Evolutionary conservation across 1,139 yeast genomes (phyloP).

Genomic region (Blastobotrys arbuscula): DNA sequence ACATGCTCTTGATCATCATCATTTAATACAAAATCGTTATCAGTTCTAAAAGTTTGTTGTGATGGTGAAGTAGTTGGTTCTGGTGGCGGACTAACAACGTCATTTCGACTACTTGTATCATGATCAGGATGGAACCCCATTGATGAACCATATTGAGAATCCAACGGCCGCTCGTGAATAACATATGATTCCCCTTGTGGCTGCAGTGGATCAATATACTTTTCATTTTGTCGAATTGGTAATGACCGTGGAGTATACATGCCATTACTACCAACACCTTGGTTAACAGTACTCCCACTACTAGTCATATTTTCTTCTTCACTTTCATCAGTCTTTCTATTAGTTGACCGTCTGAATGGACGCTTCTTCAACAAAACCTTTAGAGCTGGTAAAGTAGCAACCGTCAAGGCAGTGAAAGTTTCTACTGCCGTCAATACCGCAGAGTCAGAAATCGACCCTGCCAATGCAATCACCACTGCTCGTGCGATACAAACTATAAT

Average conservation of each 20-base stretch:
- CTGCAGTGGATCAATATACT: slow-evolving; percentile 2
- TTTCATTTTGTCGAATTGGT: slow-evolving; percentile 11
- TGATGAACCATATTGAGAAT: no score
- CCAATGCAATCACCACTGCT: slow-evolving; percentile 23
- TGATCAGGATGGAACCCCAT: background rate
- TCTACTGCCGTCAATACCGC: slow-evolving; percentile 31
- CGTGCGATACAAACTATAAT: slow-evolving; percentile 27
- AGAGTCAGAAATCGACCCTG: slow-evolving; percentile 23
- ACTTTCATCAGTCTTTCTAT: slow-evolving; percentile 14
- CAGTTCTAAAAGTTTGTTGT: slow-evolving; percentile 3
- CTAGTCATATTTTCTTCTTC: slow-evolving; percentile 11
- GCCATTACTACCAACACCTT: background rate
- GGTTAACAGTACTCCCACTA: slow-evolving; percentile 1
- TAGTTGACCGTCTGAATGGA: slow-evolving; percentile 11
- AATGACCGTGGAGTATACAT: slow-evolving; percentile 11
- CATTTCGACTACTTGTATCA: no score
- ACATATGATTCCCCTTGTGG: slow-evolving; percentile 7
- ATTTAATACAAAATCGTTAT: slow-evolving; percentile 5
- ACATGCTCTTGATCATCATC: slow-evolving; percentile 11
- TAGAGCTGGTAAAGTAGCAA: slow-evolving; percentile 30
- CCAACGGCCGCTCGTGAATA: slow-evolving; percentile 2
- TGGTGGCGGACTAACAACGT: background rate
- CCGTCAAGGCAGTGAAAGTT: slow-evolving; percentile 29
- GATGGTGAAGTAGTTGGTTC: background rate
- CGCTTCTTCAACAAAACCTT: slow-evolving; percentile 23